Conservation (phyloP, 352 stramenopile species). For the Pythium rishiriense region DNA sequence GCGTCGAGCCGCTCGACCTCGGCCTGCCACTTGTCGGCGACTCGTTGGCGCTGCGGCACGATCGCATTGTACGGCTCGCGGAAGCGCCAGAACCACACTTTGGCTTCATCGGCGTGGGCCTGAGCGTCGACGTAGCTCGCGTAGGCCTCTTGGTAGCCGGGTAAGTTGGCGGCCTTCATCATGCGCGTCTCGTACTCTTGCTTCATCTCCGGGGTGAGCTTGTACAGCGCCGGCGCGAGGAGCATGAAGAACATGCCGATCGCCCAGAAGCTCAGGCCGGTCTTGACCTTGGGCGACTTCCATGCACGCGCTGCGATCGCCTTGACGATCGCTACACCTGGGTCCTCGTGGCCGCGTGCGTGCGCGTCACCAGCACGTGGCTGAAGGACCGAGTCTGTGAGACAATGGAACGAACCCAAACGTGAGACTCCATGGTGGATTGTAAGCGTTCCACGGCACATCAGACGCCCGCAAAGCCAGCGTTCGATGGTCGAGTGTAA, state of each 20-base stretch:
- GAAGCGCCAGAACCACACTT: constrained; percentile 88
- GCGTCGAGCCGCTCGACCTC: constrained; percentile 58
- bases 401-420: background rate
- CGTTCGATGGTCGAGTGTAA: background rate
- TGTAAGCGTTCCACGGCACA: constrained; percentile 4
- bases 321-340: constrained; percentile 56
- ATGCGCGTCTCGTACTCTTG: constrained; percentile 75
- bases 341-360: constrained; percentile 32
- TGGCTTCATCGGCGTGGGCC: constrained; percentile 59
- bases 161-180: constrained; percentile 73
- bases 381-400: constrained; percentile 28
- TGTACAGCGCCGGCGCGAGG: constrained; percentile 52
- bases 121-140: constrained; percentile 53
- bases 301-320: constrained; percentile 48
- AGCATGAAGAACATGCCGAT: constrained; percentile 88
- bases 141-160: constrained; percentile 75
- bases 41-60: constrained; percentile 53
- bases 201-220: constrained; percentile 78
- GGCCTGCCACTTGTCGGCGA: constrained; percentile 60
- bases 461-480: background rate
- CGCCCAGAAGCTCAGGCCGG: constrained; percentile 64
- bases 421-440: background rate
- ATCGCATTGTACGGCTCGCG: constrained; percentile 68
- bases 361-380: background rate
- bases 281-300: constrained; percentile 63